These are phyloP conservation scores for Caulochytrium protostelioides DNA, from an alignment of 371 early-diverging fungal genomes.

Conservation along the genomic window DNA sequence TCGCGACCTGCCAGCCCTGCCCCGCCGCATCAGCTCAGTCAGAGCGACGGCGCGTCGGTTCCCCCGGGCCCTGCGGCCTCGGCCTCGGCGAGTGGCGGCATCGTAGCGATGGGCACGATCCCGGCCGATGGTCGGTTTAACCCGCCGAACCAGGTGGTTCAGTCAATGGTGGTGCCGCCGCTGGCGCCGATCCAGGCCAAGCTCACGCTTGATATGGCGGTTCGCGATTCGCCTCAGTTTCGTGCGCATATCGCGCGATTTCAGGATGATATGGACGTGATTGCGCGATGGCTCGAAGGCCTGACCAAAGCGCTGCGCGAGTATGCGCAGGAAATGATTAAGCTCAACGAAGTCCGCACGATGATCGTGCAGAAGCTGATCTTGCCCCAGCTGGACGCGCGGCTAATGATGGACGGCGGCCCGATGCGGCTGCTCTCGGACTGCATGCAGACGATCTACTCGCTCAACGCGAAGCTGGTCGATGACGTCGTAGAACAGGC, in stretches of 20 bases:
- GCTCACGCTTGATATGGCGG: constrained; percentile 34
- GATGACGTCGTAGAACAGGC: constrained; percentile 19
- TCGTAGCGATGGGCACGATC: too few relatives aligned
- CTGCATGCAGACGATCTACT: constrained; percentile 28
- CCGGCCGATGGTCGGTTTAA: too few relatives aligned
- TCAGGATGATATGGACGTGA: constrained; percentile 41
- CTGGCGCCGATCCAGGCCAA: too few relatives aligned
- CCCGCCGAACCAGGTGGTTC: too few relatives aligned
- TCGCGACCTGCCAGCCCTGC: too few relatives aligned
- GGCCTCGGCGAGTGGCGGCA: too few relatives aligned
- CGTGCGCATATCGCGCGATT: constrained; percentile 37
- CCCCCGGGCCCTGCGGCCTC: too few relatives aligned
- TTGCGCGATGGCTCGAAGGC: constrained; percentile 38
- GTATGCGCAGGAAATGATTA: constrained; percentile 21
- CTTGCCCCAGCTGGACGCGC: constrained; percentile 13
- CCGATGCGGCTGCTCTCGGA: constrained; percentile 27
- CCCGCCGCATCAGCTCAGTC: too few relatives aligned
- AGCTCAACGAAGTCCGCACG: constrained; percentile 13
- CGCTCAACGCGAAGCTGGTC: constrained; percentile 34
- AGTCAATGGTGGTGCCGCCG: too few relatives aligned
- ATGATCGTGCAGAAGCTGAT: constrained; percentile 12
- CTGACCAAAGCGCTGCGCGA: constrained; percentile 20
- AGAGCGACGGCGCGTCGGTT: too few relatives aligned
- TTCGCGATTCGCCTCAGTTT: constrained; percentile 44
- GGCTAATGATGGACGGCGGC: constrained; percentile 9